Base-by-base conservation (phyloP, 768 basidiomycete species). In the Lentinula edodes region DNA sequence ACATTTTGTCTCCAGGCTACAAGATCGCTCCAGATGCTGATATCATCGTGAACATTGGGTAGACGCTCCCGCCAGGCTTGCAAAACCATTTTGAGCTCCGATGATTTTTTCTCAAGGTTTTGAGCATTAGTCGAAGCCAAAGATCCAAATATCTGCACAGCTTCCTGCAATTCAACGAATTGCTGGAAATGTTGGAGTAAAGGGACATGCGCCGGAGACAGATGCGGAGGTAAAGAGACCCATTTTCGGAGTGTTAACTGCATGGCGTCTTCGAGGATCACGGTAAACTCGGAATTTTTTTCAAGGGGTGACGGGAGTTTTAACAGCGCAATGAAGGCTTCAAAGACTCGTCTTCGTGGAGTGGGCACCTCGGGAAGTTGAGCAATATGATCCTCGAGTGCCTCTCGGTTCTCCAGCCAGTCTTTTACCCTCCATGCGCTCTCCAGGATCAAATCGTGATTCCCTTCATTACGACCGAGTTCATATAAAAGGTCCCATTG, bases 1-100 rank as follows among this genome's bases (percentile, higher is more conserved):
- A 99, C 94, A 70, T 98, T 98, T 73, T 98, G 97, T 60, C 97
- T 79, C 97, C 97, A 99, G 15, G 95, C 94, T 3, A 99, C 93
- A n/a, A 99, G 82, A 73, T 99, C 97, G 64, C 91, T 94, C 97
- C 97, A 99, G 63, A 98, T 91, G 65, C 90, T 93, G 74, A 99
- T 98, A 70, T 99, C 97, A 70, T 99, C 97, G 72, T 93, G 91
- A 48, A 90, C 81, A 73, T 98, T 96, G 2, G 97, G 97, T 12
- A 99, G 81, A 36, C 97, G 87, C 70, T 98, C 97, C 61, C 97
- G 84, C 97, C 97, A 98, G 0, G 94, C 93, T 67, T 94, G 91
- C 52, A 99, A 86, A 58, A 98, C 92, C 82, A 91, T 89, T 76
- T 98, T 99, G 65, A 98, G 80, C 70, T 99, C 97, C 1, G 88